Conservation (phyloP, 2,329 filamentous ascomycete genomes). For the Colletotrichum gloeosporioides region DNA sequence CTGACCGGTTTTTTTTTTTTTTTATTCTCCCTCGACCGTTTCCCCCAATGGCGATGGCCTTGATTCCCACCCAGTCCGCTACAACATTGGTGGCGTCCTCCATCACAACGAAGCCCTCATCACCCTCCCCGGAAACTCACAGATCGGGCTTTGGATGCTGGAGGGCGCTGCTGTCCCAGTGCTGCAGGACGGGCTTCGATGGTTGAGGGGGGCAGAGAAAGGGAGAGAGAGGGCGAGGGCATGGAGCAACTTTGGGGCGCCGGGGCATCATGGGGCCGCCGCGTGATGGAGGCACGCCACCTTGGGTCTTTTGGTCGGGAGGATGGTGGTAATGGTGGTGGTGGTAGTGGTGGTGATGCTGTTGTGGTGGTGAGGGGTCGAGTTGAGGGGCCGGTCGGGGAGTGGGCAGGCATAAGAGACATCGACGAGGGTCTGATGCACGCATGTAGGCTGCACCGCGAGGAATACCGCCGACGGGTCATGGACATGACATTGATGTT, state of each 20-base stretch:
- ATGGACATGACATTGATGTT: neutral
- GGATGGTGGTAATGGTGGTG: neutral
- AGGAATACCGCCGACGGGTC: neutral
- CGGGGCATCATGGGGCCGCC: slow-evolving; percentile 11
- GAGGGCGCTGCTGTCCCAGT: neutral
- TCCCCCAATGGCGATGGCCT: neutral
- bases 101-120: neutral
- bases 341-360: neutral
- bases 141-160: neutral
- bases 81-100: neutral
- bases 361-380: neutral
- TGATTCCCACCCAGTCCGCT: neutral
- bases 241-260: neutral
- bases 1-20: neutral
- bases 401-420: neutral
- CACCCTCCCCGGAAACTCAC: neutral
- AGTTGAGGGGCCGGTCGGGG: neutral
- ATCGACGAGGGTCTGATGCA: neutral
- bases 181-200: neutral
- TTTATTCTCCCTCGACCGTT: neutral
- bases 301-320: neutral
- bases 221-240: neutral
- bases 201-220: neutral
- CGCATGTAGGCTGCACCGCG: neutral
- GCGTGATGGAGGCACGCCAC: slow-evolving; percentile 19